Base-by-base conservation (phyloP, 345 rosid species). In the Acer negundo region DNA sequence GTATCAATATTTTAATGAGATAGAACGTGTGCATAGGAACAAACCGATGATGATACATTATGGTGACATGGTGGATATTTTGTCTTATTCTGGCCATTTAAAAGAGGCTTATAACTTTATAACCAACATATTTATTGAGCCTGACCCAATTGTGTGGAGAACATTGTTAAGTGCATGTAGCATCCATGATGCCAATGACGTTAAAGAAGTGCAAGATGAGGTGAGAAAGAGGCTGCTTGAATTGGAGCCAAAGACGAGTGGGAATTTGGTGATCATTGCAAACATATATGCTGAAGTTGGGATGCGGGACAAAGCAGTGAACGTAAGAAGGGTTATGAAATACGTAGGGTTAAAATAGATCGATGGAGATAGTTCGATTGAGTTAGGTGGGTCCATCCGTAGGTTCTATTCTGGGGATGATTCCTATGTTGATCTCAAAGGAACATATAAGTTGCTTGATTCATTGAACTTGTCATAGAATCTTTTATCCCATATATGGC, bases 251-350 rank as follows among this genome's bases (percentile, higher is more conserved):
- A 87, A 87, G 76, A 84, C 96, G 53, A 79, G 91, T n/a, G 97
- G 96, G 38, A 90, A 94, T 67, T 82, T 92, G 38, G 89, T 94
- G 79, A 89, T 95, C 42, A 85, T 87, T 73, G 92, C 97, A 23
- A 95, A 95, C 82, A 84, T 84, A 82, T 93, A 84, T 76, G 94
- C 95, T 47, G 96, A 86, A 77, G 86, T 85, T 3, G 94, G 96
- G 74, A 88, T 86, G 97, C 91, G 98, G 98, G 92, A 93, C 4
- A 86, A 82, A 75, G 99, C 91, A 19, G 90, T 85, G 11, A 85
- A 79, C 31, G 78, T 89, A 47, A 83, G 98, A 80, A 91, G 79
- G 81, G 78, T 58, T 23, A 90, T 91, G 90, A 90, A 86, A 81
- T 86, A 80, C 53, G 72, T 62, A 42, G 86, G 94, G 61, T 62